These are phyloP conservation scores for Barnettozyma wickerhamii DNA, from an alignment of 805 yeast genomes.

Conservation along the genomic window DNA sequence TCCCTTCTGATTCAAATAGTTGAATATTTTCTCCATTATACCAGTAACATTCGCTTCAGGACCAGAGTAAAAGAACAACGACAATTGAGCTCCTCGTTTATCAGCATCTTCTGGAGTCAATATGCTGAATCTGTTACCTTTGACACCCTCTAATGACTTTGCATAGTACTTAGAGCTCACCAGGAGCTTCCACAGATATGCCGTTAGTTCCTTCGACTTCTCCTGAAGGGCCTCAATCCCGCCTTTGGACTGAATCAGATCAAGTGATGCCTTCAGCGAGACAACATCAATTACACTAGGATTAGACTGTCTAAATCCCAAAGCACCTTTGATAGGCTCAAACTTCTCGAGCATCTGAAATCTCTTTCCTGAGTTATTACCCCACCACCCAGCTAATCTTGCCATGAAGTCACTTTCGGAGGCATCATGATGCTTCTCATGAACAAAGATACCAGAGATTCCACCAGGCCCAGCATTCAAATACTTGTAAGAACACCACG, in stretches of 20 bases:
- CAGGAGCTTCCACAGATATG: conserved; percentile 47
- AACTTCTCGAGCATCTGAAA: conserved; percentile 78
- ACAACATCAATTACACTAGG: conserved; percentile 87
- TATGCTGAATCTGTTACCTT: conserved; percentile 44
- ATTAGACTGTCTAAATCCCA: conserved; percentile 86
- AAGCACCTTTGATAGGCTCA: conserved; percentile 79
- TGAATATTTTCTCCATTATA: conserved; percentile 59
- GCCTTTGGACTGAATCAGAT: conserved; percentile 53
- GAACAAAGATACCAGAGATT: conserved; percentile 80
- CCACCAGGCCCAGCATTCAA: conserved; percentile 93
- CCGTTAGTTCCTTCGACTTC: conserved; percentile 56
- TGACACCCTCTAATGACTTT: conserved; percentile 1
- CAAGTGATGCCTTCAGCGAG: conserved; percentile 61
- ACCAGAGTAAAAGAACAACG: conserved; percentile 60
- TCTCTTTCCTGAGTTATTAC: conserved; percentile 64
- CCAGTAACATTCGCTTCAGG: conserved; percentile 31
- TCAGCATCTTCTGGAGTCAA: conserved; percentile 60
- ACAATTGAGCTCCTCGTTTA: conserved; percentile 79
- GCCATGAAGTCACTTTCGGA: conserved; percentile 40
- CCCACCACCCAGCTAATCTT: conserved; percentile 97
- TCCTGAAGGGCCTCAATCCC: conserved; percentile 56
- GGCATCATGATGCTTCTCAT: conserved; percentile 40
- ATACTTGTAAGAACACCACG: conserved; percentile 92
- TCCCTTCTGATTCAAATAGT: conserved; percentile 47
- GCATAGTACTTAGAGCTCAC: conserved; percentile 43